Evolutionary conservation across 2,329 filamentous ascomycete genomes (phyloP), one percentile per base, ranked within the genome.

Genomic region (Arthrobotrys iridis): DNA sequence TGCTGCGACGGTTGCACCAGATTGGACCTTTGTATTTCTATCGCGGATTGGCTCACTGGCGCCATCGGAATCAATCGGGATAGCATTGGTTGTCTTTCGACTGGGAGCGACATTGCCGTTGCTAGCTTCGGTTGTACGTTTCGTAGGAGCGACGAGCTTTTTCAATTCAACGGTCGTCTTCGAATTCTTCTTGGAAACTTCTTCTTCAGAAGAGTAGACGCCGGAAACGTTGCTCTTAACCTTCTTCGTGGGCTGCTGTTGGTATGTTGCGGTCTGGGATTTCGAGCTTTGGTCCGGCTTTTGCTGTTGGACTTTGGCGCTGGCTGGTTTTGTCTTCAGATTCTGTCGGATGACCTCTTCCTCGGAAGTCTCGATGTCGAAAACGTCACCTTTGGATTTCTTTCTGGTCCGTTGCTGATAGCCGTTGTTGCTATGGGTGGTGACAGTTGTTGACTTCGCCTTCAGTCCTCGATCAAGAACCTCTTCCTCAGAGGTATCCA

Each of bases 311-410:
- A 33, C 3, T 48, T 58, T 3, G 48, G 18, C 26, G 40, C 18
- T n/a, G n/a, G 63, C 22, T 30, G 50, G 40, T 33, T 45, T 43
- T 2, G 52, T 20, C 18, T 70, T 70, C 24, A 37, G 22, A 20
- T 13, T 46, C 13, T 13, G 6, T 3, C 22, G 15, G 26, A 60
- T 52, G 22, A 41, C 64, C 45, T 71, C 66, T 30, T 71, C 66
- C 30, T 58, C 66, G 6, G 66, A 71, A 11, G 66, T 57, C 15
- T 71, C 66, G 15, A 71, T 46, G 46, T 71, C 66, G 28, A 71
- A 71, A 24, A 58, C 66, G 7, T 71, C 58, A 22, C 48, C 33
- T 13, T 22, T 57, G 7, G 20, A 11, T n/a, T 62, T 52, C 30
- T 71, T 71, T 20, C 26, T 13, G 8, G 58, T 13, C n/a, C 50